Conservation (phyloP, 805 yeast species). For the Cyberlindnera lachancei region DNA sequence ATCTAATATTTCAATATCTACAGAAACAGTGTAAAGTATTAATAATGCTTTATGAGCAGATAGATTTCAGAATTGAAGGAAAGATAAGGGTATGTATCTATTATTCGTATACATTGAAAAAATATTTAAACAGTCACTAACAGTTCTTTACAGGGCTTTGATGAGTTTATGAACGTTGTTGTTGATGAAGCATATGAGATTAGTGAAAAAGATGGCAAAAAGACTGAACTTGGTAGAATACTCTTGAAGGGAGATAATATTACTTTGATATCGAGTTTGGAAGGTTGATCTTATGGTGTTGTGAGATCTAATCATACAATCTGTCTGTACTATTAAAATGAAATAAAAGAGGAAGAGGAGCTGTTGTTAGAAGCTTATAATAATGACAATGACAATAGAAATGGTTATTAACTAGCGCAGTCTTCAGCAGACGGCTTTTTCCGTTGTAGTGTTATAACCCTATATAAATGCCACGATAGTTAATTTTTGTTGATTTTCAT, state of each 20-base stretch:
- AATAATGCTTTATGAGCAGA: conserved; percentile 88
- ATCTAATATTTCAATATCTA: conserved; percentile 76
- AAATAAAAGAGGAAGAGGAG: too few species aligned
- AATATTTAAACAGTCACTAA: not conserved
- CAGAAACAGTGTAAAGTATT: conserved; percentile 76
- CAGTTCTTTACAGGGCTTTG: conserved; percentile 54
- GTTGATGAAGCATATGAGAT: conserved; percentile 61
- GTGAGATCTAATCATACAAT: not conserved
- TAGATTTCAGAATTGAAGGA: conserved; percentile 71
- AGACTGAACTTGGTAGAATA: conserved; percentile 60
- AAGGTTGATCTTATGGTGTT: conserved; percentile 5
- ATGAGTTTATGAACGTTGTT: conserved; percentile 90
- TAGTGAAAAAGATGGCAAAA: conserved; percentile 39
- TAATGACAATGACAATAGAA: too few species aligned
- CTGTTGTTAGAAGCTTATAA: too few species aligned
- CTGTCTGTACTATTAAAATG: not conserved
- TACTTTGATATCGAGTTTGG: conserved; percentile 48
- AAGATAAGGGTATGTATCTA: conserved; percentile 37
- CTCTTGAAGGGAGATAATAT: conserved; percentile 92
- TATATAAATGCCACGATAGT: too few species aligned
- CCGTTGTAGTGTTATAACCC: too few species aligned
- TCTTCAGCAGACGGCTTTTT: too few species aligned
- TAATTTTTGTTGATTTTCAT: too few species aligned
- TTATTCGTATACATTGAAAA: not conserved
- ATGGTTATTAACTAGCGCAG: too few species aligned